Conservation (phyloP, 148 eudicot species). For the Chenopodium album region DNA sequence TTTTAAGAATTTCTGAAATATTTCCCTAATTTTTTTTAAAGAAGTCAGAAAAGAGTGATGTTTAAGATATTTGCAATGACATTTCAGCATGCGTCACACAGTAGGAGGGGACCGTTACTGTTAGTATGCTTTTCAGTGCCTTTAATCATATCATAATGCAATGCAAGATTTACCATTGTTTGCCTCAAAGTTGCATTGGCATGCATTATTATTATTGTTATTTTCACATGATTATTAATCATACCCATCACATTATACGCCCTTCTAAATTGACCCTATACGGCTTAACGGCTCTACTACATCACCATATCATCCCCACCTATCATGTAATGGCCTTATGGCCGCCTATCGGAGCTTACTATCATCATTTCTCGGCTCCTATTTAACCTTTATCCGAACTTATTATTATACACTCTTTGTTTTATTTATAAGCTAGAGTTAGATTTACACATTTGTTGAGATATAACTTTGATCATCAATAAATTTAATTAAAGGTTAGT, state of each 20-base stretch:
- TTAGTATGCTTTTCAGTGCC: not conserved
- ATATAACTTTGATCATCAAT: too few relatives aligned
- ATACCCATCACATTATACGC: not conserved
- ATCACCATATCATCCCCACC: not conserved
- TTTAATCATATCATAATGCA: conserved; percentile 5
- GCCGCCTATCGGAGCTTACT: too few relatives aligned
- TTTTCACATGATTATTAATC: not conserved
- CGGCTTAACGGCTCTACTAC: not conserved
- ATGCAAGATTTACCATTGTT: not conserved
- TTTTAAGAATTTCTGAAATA: not conserved
- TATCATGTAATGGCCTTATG: not conserved
- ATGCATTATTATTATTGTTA: not conserved
- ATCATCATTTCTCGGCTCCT: too few relatives aligned
- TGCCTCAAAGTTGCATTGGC: not conserved
- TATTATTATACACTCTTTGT: too few relatives aligned
- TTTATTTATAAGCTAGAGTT: too few relatives aligned
- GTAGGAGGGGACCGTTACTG: conserved; percentile 4
- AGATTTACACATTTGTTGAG: too few relatives aligned
- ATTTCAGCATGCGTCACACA: not conserved
- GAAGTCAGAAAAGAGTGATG: not conserved
- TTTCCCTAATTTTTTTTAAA: too few relatives aligned
- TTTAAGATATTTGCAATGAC: not conserved
- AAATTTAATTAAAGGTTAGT: too few relatives aligned
- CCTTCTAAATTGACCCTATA: not conserved
- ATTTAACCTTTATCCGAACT: too few relatives aligned